Base-by-base conservation (phyloP, 768 basidiomycete genomes). In the Pisolithus sp. region DNA sequence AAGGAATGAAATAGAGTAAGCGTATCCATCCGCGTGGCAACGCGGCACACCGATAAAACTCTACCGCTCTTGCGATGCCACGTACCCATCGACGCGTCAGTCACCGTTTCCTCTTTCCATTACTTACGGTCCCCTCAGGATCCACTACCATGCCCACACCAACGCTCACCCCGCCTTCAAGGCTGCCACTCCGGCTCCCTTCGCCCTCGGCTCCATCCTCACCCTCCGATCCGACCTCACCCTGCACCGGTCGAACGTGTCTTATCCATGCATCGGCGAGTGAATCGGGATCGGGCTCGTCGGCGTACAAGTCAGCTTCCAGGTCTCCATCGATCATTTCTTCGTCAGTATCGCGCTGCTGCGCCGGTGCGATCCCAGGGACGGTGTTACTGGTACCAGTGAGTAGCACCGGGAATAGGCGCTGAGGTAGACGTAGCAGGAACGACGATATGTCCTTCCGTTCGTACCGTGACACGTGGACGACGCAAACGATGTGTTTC, bases 271-370 rank as follows among this genome's bases (percentile, higher is more conserved):
- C 17, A 45, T 21, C 31, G 3, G 23, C 26, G n/a, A 17, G 26
- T 24, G 23, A 26, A 23, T 40, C 37, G 4, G 26, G 49, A 7
- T 59, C 63, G 1, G 20, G 56, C 3, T 56, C 58, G n/a, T 48
- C 50, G 5, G 17, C 45, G 21, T 57, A 53, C 2, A 40, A 1
- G 4, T 46, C 56, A 0, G 56, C 56, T 4, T 57, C 56, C 1
- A 36, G 48, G 3, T 64, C 66, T 13, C 18, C 50, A 28, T 68
- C 68, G 6, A 67, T 9, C 64, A 69, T 63, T 12, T 66, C 68
- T 1, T 59, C 54, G 28, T 70, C 67, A 7, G 46, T 3, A 18
- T 64, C 67, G 0, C 41, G 44, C 0, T 13, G 58, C 2, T 0
- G 24, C 7, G 23, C 4, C 15, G 43, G 43, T 13, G 43, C 20